A percentile compares a stretch with the other conserved stretches of the same genome.
phyloP scores from a whole-genome alignment of 2,329 filamentous ascomycete genomes.

The Verticillium isaacii region DNA sequence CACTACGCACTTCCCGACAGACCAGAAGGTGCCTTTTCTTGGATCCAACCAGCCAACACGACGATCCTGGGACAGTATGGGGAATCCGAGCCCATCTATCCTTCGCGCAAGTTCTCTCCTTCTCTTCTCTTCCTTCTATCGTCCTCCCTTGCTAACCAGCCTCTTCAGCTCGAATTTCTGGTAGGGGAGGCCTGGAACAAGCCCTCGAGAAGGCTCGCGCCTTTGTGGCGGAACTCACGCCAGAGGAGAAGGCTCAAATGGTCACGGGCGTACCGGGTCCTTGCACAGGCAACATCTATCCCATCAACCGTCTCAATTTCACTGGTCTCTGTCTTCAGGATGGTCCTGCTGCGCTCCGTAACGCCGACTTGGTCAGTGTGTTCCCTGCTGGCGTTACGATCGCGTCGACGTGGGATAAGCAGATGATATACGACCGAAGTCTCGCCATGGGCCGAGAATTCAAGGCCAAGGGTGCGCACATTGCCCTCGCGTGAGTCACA shows the following conservation, averaged over 20 bases:
- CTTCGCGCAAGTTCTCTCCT: not conserved
- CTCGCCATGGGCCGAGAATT: slow-evolving; percentile 8
- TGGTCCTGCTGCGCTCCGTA: slow-evolving; percentile 38
- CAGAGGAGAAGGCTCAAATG: slow-evolving; percentile 23
- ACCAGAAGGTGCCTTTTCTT: not conserved
- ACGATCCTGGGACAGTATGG: slow-evolving; percentile 1
- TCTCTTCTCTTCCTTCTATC: not conserved
- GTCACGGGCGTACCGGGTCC: slow-evolving; percentile 25
- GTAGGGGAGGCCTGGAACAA: not conserved
- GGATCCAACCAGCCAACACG: not conserved
- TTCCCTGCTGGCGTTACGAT: slow-evolving; percentile 58
- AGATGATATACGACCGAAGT: slow-evolving; percentile 6
- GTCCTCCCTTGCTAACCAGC: not conserved
- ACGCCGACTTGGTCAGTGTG: slow-evolving; percentile 42
- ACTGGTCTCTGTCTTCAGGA: slow-evolving; percentile 11
- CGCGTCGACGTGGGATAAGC: slow-evolving; percentile 5
- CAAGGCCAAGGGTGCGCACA: slow-evolving; percentile 10
- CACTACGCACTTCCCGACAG: too few relatives aligned
- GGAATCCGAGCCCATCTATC: not conserved
- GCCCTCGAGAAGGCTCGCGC: slow-evolving; percentile 11
- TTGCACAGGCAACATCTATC: slow-evolving; percentile 13
- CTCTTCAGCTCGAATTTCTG: not conserved
- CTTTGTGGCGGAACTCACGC: slow-evolving; percentile 20
- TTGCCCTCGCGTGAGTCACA: slow-evolving; percentile 23
- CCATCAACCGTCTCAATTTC: slow-evolving; percentile 10